Conservation (phyloP, 1,284 basidiomycete species). For the Coniferiporia sulphurascens region DNA sequence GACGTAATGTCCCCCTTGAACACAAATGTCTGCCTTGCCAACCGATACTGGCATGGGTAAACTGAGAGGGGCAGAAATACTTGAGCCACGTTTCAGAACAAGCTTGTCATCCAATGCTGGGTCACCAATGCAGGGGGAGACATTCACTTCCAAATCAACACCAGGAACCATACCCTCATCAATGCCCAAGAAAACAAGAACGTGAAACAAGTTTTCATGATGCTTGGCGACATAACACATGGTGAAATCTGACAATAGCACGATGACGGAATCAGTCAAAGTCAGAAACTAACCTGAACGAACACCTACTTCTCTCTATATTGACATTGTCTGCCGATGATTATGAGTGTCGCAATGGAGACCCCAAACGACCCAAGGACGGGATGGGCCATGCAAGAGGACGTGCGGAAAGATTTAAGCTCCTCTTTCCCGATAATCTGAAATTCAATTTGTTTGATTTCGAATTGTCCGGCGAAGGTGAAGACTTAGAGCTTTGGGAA, state of each 20-base stretch:
- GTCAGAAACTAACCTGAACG: slow-evolving; percentile 18
- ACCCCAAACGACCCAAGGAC: slow-evolving; percentile 21
- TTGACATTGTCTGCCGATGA: background rate
- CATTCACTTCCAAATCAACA: slow-evolving; percentile 24
- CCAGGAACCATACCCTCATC: slow-evolving; percentile 20
- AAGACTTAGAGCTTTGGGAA: slow-evolving; percentile 26
- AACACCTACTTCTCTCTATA: slow-evolving; percentile 16
- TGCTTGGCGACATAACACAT: slow-evolving; percentile 79
- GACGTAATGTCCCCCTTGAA: slow-evolving; percentile 53
- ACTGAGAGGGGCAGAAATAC: slow-evolving; percentile 51
- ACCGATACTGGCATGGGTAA: slow-evolving; percentile 61
- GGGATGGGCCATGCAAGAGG: slow-evolving; percentile 61
- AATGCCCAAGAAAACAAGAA: slow-evolving; percentile 56
- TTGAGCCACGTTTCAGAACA: slow-evolving; percentile 53
- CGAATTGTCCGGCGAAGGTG: slow-evolving; percentile 24
- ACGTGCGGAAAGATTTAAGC: slow-evolving; percentile 67
- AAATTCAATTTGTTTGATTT: slow-evolving; percentile 30
- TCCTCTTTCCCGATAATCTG: slow-evolving; percentile 36
- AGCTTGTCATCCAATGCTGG: slow-evolving; percentile 47
- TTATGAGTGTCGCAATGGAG: slow-evolving; percentile 19
- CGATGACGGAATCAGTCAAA: background rate
- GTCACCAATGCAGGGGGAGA: slow-evolving; percentile 25
- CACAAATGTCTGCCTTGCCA: slow-evolving; percentile 56
- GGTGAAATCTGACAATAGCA: slow-evolving; percentile 38
- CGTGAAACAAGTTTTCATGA: slow-evolving; percentile 74